Conservation (phyloP, 495 filamentous ascomycete genomes). For the Annulohypoxylon nitens region DNA sequence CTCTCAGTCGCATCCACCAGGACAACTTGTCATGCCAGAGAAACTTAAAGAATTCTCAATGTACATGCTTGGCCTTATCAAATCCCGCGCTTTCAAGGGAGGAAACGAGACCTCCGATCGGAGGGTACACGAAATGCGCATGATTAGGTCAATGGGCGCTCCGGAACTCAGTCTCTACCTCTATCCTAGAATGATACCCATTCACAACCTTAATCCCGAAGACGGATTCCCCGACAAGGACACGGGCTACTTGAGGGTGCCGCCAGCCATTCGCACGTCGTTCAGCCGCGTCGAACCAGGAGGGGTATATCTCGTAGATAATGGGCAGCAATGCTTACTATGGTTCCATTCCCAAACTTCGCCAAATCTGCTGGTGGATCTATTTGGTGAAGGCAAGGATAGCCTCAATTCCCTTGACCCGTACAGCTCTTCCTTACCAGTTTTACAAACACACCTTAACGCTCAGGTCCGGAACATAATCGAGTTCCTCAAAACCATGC, state of each 20-base stretch:
- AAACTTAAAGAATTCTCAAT: constrained; percentile 96
- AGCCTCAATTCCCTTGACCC: constrained; percentile 83
- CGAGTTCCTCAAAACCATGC: constrained; percentile 82
- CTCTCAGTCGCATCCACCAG: constrained; percentile 82
- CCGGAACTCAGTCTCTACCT: constrained; percentile 91
- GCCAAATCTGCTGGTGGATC: constrained; percentile 85
- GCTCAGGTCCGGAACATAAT: constrained; percentile 94
- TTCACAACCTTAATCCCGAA: constrained; percentile 88
- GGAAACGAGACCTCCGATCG: constrained; percentile 93
- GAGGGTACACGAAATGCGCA: constrained; percentile 88
- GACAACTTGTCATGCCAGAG: constrained; percentile 94
- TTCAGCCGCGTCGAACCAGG: constrained; percentile 93
- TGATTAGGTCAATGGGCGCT: constrained; percentile 87
- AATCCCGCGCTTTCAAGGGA: constrained; percentile 93
- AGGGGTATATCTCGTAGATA: constrained; percentile 97
- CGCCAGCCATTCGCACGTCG: constrained; percentile 79
- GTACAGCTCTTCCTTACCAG: constrained; percentile 77
- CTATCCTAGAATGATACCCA: constrained; percentile 91
- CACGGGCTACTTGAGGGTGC: constrained; percentile 88
- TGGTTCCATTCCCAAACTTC: constrained; percentile 88
- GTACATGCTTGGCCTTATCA: constrained; percentile 94
- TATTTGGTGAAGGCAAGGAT: constrained; percentile 84
- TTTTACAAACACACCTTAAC: constrained; percentile 93
- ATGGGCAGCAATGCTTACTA: constrained; percentile 88
- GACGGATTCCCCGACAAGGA: constrained; percentile 89